Evolutionary conservation across 768 basidiomycete species (phyloP).

Genomic region (Agrocybe chaxingu): DNA sequence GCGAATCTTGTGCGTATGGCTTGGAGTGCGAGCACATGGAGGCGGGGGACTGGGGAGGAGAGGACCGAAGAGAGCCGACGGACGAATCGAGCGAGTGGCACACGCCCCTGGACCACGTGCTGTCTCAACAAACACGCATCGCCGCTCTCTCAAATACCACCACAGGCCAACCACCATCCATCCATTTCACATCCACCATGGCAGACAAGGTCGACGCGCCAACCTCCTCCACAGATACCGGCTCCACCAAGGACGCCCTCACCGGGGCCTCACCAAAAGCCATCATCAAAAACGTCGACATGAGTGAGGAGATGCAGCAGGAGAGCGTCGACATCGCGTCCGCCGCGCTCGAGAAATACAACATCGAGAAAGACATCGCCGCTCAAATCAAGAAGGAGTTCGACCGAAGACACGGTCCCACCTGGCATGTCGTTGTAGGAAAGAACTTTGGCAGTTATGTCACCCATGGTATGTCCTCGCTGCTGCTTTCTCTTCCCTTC

Average conservation of each 20-base stretch:
- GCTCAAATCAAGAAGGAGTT: slow-evolving; percentile 98
- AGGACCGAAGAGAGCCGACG: slow-evolving; percentile 20
- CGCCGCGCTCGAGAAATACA: slow-evolving; percentile 84
- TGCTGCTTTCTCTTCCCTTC: slow-evolving; percentile 6
- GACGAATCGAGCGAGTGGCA: slow-evolving; percentile 16
- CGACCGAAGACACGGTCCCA: slow-evolving; percentile 87
- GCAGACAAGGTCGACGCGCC: slow-evolving; percentile 58
- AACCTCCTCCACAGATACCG: slow-evolving; percentile 54
- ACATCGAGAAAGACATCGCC: slow-evolving; percentile 97
- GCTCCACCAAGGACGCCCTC: slow-evolving; percentile 34
- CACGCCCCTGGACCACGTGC: slow-evolving; percentile 22
- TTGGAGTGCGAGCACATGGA: slow-evolving; percentile 14
- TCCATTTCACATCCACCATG: slow-evolving; percentile 28
- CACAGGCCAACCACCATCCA: slow-evolving; percentile 5
- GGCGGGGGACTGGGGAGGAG: slow-evolving; percentile 5
- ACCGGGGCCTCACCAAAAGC: slow-evolving; percentile 62
- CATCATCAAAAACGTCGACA: slow-evolving; percentile 95
- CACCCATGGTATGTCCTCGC: slow-evolving; percentile 73
- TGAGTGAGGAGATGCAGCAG: slow-evolving; percentile 96
- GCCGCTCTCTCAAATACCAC: slow-evolving; percentile 6
- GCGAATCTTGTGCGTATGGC: too few relatives aligned
- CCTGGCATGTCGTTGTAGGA: slow-evolving; percentile 98
- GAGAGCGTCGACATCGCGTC: slow-evolving; percentile 87
- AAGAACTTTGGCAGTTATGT: slow-evolving; percentile 99
- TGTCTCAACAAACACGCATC: slow-evolving; percentile 9